These are phyloP conservation scores for Flaveria brownii DNA, from an alignment of 129 eudicot genomes.

Conservation along the genomic window DNA sequence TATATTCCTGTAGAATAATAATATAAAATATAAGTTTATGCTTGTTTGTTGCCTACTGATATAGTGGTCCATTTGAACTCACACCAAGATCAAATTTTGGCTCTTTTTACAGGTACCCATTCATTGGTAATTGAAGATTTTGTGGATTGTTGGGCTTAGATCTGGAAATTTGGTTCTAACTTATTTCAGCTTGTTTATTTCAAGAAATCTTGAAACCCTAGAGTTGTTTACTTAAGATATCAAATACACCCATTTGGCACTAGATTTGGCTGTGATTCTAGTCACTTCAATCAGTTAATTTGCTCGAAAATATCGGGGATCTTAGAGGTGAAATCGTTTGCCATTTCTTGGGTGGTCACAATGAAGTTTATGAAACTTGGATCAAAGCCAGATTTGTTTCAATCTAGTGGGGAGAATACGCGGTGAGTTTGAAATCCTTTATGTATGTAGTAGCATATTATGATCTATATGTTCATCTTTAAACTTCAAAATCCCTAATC, in stretches of 20 bases:
- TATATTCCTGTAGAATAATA: conserved; percentile 25
- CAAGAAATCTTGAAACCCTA: conserved; percentile 26
- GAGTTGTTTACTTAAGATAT: not conserved
- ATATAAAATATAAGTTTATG: conserved; percentile 22
- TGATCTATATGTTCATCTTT: conserved; percentile 4
- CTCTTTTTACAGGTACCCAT: conserved; percentile 39
- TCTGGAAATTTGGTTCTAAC: conserved; percentile 33
- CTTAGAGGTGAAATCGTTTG: conserved; percentile 19
- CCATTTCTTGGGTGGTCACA: conserved; percentile 18
- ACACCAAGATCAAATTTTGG: conserved; percentile 41
- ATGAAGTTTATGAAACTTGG: conserved; percentile 98
- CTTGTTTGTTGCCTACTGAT: conserved; percentile 42
- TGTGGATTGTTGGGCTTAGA: conserved; percentile 43
- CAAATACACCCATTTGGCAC: conserved; percentile 20
- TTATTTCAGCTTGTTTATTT: conserved; percentile 30
- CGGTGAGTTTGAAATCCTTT: conserved; percentile 49
- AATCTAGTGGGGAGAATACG: conserved; percentile 64
- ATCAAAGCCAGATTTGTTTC: conserved; percentile 78
- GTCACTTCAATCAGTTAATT: conserved; percentile 6
- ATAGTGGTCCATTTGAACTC: conserved; percentile 34
- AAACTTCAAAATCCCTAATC: not conserved
- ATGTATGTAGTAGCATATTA: conserved; percentile 8
- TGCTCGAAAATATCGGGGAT: conserved; percentile 23
- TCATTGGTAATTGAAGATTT: conserved; percentile 35
- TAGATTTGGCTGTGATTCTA: not conserved